Conservation (phyloP, 2,329 filamentous ascomycete genomes). For the Fusarium sp. region DNA sequence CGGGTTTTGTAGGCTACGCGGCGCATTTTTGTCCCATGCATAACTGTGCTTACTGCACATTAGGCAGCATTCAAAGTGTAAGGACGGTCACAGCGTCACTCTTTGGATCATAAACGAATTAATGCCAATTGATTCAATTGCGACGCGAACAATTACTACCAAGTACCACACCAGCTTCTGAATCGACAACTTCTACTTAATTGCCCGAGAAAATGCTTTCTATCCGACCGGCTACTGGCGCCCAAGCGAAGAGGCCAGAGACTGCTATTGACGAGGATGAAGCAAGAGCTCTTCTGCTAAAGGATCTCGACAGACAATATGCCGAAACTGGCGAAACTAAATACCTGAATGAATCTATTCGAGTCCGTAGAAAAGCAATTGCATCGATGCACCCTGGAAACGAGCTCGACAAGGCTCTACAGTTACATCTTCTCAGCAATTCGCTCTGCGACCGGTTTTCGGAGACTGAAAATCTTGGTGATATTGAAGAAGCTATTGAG, state of each 20-base stretch:
- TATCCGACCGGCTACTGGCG: not conserved
- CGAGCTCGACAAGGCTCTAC: not conserved
- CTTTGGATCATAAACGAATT: not conserved
- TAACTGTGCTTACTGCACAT: not conserved
- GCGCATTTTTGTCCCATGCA: not conserved
- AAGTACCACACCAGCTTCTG: not conserved
- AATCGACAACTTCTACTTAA: not conserved
- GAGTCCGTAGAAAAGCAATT: not conserved
- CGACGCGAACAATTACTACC: not conserved
- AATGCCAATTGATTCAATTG: not conserved
- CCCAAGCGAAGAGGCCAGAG: not conserved
- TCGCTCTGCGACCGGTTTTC: not conserved
- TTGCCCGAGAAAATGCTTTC: not conserved
- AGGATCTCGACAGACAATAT: not conserved
- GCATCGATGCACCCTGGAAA: fast-evolving
- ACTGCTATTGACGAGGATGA: too few relatives aligned
- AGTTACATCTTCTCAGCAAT: not conserved
- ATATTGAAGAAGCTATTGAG: not conserved
- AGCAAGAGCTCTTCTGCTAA: not conserved
- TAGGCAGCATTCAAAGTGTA: not conserved
- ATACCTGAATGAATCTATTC: not conserved
- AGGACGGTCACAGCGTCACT: not conserved
- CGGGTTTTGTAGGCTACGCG: not conserved
- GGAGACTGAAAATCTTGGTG: not conserved
- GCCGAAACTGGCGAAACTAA: not conserved